Conservation (phyloP, 768 basidiomycete genomes). For the Cubamyces sp. region DNA sequence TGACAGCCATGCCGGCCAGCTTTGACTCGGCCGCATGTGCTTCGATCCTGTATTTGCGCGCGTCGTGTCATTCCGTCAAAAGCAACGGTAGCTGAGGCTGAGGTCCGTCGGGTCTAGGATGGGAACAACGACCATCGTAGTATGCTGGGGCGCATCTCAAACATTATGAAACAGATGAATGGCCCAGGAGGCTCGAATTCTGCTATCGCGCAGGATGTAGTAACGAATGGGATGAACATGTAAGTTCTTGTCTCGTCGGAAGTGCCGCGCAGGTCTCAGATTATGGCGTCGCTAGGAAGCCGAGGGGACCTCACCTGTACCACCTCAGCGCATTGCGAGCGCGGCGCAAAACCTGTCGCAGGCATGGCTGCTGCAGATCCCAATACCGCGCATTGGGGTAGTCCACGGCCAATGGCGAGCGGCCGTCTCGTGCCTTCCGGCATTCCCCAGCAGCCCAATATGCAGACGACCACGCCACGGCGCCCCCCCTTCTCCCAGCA, state of each 20-base stretch:
- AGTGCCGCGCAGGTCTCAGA: neutral
- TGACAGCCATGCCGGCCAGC: too few species aligned
- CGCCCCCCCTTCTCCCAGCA: conserved; percentile 10
- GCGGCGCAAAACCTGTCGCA: conserved; percentile 7
- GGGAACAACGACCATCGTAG: neutral
- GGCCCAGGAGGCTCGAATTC: neutral
- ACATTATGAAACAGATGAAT: neutral
- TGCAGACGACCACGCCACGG: conserved; percentile 22
- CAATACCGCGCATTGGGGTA: conserved; percentile 10
- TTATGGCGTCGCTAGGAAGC: neutral
- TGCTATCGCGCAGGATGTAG: neutral
- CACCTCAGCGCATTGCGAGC: conserved; percentile 13
- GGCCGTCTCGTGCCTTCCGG: conserved; percentile 9
- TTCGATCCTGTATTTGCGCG: too few species aligned
- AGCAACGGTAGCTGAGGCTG: too few species aligned
- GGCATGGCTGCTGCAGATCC: conserved; percentile 12
- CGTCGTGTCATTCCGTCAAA: too few species aligned
- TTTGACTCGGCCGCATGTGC: too few species aligned
- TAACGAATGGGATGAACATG: conserved; percentile 2
- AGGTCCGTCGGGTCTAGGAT: conserved; percentile 12
- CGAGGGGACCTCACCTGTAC: conserved; percentile 13
- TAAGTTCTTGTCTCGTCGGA: neutral
- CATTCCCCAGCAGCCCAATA: conserved; percentile 13
- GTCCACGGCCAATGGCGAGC: conserved; percentile 8
- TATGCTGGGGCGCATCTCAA: conserved; percentile 2